These are phyloP conservation scores for Rhodotorula sp. DNA, from an alignment of 1,284 basidiomycete species.

Conservation along the genomic window DNA sequence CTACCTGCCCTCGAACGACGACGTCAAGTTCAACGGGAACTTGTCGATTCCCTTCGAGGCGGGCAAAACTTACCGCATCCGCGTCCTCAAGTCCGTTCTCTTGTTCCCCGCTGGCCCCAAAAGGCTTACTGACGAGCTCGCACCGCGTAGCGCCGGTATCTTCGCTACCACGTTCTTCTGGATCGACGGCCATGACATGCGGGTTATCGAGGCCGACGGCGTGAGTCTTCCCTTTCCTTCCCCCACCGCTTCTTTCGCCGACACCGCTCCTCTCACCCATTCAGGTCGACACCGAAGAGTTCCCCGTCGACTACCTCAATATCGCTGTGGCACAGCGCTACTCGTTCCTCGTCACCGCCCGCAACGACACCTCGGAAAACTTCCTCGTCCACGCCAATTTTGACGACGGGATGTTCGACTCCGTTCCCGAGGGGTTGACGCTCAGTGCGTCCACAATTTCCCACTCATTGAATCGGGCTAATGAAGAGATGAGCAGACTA, in stretches of 20 bases:
- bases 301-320: conserved; percentile 65
- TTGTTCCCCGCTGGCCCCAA: background rate
- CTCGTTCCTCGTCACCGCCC: conserved; percentile 82
- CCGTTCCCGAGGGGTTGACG: conserved; percentile 65
- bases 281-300: conserved; percentile 63
- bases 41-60: conserved; percentile 76
- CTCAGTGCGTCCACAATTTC: conserved; percentile 59
- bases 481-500: conserved; percentile 57
- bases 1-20: conserved; percentile 64
- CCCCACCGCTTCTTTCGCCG: background rate
- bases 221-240: conserved; percentile 49
- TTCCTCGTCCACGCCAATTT: conserved; percentile 89
- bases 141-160: conserved; percentile 39
- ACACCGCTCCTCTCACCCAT: conserved; percentile 53
- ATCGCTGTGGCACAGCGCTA: conserved; percentile 89
- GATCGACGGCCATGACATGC: conserved; percentile 87
- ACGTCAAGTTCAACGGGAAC: conserved; percentile 69
- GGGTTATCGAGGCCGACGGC: conserved; percentile 83
- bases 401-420: conserved; percentile 77
- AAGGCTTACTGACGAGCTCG: no score
- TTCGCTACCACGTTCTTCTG: conserved; percentile 76
- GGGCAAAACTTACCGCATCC: conserved; percentile 66
- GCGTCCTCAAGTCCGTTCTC: conserved; percentile 69
- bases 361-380: conserved; percentile 77
- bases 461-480: background rate